A percentile compares a stretch with the other conserved stretches of the same genome.
Conservation (phyloP, 1,284 basidiomycete genomes). For the Schizophyllum amplum region DNA sequence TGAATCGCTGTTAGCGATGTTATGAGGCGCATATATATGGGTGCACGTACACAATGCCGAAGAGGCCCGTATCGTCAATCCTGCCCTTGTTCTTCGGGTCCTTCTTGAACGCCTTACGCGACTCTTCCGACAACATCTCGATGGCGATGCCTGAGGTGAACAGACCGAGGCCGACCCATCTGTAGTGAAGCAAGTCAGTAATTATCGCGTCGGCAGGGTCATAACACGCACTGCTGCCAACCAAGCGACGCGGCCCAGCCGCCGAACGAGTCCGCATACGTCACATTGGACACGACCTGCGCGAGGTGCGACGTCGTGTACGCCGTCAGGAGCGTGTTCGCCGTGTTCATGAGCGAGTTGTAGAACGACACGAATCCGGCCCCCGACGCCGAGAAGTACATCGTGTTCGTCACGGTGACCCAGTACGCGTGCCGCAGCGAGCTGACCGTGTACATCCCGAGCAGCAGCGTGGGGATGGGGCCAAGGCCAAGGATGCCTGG, state of each 20-base stretch:
- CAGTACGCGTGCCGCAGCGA: slow-evolving; percentile 13
- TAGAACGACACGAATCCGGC: slow-evolving; percentile 3
- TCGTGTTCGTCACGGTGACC: slow-evolving; percentile 8
- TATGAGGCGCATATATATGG: background rate
- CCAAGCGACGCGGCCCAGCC: slow-evolving; percentile 9
- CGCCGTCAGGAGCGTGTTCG: slow-evolving; percentile 11
- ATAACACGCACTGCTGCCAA: slow-evolving; percentile 11
- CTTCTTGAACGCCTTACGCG: slow-evolving; percentile 16
- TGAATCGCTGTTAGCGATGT: slow-evolving; percentile 3
- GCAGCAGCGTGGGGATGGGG: slow-evolving; percentile 10
- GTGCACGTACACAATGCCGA: slow-evolving; percentile 2
- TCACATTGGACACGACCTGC: background rate
- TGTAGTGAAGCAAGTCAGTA: background rate
- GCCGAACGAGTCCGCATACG: background rate
- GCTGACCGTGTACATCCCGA: slow-evolving; percentile 11
- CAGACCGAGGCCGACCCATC: slow-evolving; percentile 11
- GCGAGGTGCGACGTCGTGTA: slow-evolving; percentile 4
- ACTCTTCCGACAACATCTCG: slow-evolving; percentile 15
- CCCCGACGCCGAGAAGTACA: slow-evolving; percentile 3
- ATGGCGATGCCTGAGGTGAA: slow-evolving; percentile 13
- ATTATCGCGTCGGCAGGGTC: background rate
- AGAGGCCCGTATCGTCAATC: slow-evolving; percentile 15
- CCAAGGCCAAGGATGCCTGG: slow-evolving; percentile 9
- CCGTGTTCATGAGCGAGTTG: slow-evolving; percentile 8
- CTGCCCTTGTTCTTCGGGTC: slow-evolving; percentile 16